Base-by-base conservation (phyloP, 768 basidiomycete genomes). In the Tulasnella sp. region DNA sequence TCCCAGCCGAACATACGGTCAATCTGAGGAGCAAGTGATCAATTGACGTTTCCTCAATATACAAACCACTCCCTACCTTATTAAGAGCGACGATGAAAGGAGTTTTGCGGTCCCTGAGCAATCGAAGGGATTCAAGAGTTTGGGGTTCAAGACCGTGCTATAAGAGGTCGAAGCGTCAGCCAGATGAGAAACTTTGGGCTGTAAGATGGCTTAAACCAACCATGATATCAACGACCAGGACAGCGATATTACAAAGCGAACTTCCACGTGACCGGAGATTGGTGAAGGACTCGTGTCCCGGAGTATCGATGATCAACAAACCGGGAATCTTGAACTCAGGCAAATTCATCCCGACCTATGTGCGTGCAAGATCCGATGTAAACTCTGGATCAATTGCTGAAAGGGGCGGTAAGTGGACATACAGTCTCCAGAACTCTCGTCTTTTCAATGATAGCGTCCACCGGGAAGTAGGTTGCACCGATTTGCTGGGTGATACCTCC, bases 401-500 rank as follows among this genome's bases (percentile, higher is more conserved):
- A 22, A 73, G 11, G 52, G 31, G 31, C 22, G 22, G 17, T 11
- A 64, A 64, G 19, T 0, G 52, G 37, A 80, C 83, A 74, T 79
- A 91, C 94, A 83, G 88, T 91, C 84, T 98, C 97, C 85, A 99
- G 84, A n/a, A 98, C 96, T 17, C 86, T 86, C 7, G 97, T 99
- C 87, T 99, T 99, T 52, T 88, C 88, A 84, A 90, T 89, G 83
- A 99, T 97, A 8, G 97, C 96, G 6, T 94, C 93, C 39, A 92
- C 91, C 42, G 97, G 97, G 90, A 99, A 99, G 86, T 96, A 99
- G 0, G 97, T 99, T 29, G 97, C 97, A 86, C 97, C 97, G 79
- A 99, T 99, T 83, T 99, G 97, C 83, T 99, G 97, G 0, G 97
- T 99, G 83, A 99, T 99, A 85, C 97, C 97, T 79, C 97, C 97